Base-by-base conservation (phyloP, 2,329 filamentous ascomycete species). In the Hymenoscyphus linearis region DNA sequence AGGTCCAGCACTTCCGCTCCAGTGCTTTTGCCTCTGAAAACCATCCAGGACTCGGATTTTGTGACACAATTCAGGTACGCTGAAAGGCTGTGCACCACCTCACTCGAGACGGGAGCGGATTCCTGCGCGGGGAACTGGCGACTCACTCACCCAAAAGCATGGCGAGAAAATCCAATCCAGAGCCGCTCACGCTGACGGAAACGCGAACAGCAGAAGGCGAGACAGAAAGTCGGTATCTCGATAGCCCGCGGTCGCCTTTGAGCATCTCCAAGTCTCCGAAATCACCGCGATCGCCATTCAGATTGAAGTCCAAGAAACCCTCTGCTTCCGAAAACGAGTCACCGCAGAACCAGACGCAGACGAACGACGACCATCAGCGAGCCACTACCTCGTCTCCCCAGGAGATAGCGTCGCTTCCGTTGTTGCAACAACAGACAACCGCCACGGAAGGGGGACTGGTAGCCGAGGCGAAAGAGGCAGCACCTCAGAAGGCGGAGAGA, bases 201-300 rank as follows among this genome's bases (percentile, higher is more conserved):
- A 54, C 64, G 31, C 40, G 18, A 47, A 22, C 40, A 47, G 57
- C 60, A 6, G 58, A 59, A 26, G n/a, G 58, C 40, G 52, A 59
- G 40, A 60, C 61, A 44, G 58, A 69, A 35, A 58, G 62, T 58
- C 62, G 67, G 50, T 63, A 63, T 52, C 47, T 60, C 52, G 59
- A 61, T 40, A 67, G 53, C 56, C 64, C 66, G n/a, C 64, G 55
- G 55, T 67, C 67, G 53, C 66, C 68, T 57, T 54, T 69, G 60
- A 47, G 40, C 55, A 69, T 62, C 55, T 59, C 66, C 34, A 71
- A 66, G 40, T 69, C 67, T 52, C 69, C 68, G 59, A 69, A 62
- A 64, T 69, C 69, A 12, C 70, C 70, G 34, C 67, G 62, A 60
- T 71, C 68, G 1, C 70, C 68, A 36, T 72, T 72, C 66, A 66